Evolutionary conservation across 2,329 filamentous ascomycete genomes (phyloP).

Genomic region (Cryphonectria radicalis): DNA sequence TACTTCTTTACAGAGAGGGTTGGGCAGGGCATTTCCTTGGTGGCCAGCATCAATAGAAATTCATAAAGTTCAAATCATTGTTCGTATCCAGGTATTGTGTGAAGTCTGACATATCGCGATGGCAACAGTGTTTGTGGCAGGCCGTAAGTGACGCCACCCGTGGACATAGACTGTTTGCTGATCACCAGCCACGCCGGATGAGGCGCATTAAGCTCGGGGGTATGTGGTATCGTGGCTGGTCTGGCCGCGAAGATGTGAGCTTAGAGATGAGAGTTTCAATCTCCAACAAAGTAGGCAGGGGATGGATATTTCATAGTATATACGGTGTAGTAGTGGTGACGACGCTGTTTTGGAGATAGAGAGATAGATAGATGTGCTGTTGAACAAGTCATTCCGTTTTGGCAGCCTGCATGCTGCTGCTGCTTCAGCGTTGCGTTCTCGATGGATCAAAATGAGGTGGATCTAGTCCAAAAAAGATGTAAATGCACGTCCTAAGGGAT

Average conservation of each 20-base stretch:
- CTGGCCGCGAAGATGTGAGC: not conserved
- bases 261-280: not conserved
- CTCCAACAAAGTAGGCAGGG: not conserved
- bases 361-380: too few species aligned
- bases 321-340: too few species aligned
- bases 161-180: not conserved
- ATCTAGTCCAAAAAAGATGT: not conserved
- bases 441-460: not conserved
- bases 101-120: not conserved
- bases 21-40: constrained; percentile 8
- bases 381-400: not conserved
- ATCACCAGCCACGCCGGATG: not conserved
- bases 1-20: not conserved
- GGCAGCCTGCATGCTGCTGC: not conserved
- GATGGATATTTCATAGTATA: not conserved
- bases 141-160: not conserved
- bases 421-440: not conserved
- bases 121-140: not conserved
- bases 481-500: constrained; percentile 1
- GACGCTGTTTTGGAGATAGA: not conserved
- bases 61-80: not conserved
- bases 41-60: constrained; percentile 12
- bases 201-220: not conserved
- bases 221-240: not conserved
- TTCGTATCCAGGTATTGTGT: not conserved